Base-by-base conservation (phyloP, 352 stramenopile species). In the Pythium pectinolyticum region DNA sequence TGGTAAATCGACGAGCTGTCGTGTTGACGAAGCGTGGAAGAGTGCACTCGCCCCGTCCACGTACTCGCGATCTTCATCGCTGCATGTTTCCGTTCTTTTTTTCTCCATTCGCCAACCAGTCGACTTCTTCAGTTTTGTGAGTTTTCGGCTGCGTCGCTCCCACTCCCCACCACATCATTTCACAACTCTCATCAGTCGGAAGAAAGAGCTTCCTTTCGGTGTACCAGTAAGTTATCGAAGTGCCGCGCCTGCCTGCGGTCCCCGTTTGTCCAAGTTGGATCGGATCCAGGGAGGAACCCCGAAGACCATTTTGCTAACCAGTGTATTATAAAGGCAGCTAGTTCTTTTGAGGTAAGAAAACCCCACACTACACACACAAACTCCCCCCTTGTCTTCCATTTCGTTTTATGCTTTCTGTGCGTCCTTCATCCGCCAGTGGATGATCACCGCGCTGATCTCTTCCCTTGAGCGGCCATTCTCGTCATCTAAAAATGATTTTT, bases 1-100 rank as follows among this genome's bases (percentile, higher is more conserved):
- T 95, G 86, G 86, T 95, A 95, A 85, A 61, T 63, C 39, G 62
- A 31, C 60, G 24, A 39, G 20, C 50, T 39, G 53, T 43, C 61
- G 61, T 80, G 12, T 60, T 75, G 47, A 70, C 63, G 31, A 70
- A 68, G 41, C 89, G 81, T 68, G 61, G 52, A 63, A 63, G 53
- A 62, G 61, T 68, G 61, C 61, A 67, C 60, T 67, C 60, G 61
- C 55, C n/a, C 65, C 56, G 62, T 64, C 55, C 61, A 31, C 52
- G 52, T 53, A 57, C 61, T 51, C 61, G 35, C 45, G 50, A 37
- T 61, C 63, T 54, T 41, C 39, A 12, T 20, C n/a, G n/a, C 41
- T 62, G 47, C 55, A 64, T 58, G 19, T 67, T 48, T 41, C 43
- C 35, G 34, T 32, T 47, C n/a, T n/a, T n/a, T n/a, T n/a, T n/a